These are phyloP conservation scores for Athelia sp. DNA, from an alignment of 1,284 basidiomycete species.

Conservation along the genomic window DNA sequence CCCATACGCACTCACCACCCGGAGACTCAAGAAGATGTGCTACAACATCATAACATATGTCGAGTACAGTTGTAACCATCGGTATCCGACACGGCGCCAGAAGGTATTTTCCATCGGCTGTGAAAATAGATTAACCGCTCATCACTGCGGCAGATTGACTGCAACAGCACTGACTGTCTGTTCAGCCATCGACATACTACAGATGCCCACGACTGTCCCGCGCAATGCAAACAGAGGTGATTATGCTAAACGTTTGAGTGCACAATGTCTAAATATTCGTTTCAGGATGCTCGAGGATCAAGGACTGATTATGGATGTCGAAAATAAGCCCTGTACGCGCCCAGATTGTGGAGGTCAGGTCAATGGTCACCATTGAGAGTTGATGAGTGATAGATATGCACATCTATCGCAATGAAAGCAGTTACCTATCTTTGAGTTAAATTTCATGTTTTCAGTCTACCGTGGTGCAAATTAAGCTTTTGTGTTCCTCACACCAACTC, in stretches of 20 bases:
- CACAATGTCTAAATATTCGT: background rate
- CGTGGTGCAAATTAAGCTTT: too few species aligned
- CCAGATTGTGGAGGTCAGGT: conserved; percentile 16
- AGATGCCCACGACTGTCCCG: conserved; percentile 30
- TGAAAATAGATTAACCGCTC: background rate
- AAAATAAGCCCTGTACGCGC: background rate
- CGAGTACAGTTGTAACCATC: conserved; percentile 32
- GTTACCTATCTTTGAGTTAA: too few species aligned
- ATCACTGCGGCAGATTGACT: conserved; percentile 35
- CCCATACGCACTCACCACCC: background rate
- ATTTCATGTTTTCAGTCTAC: too few species aligned
- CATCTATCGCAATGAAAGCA: too few species aligned
- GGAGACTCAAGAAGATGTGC: conserved; percentile 30
- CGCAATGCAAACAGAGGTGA: conserved; percentile 33
- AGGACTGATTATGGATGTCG: conserved; percentile 18
- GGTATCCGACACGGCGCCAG: conserved; percentile 25
- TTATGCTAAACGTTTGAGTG: background rate
- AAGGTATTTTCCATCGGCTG: conserved; percentile 23
- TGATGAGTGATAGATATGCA: too few species aligned
- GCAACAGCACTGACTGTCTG: conserved; percentile 30
- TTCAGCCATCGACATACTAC: conserved; percentile 31
- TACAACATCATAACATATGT: conserved; percentile 30
- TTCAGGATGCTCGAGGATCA: conserved; percentile 24
- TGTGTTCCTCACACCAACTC: too few species aligned
- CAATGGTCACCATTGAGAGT: too few species aligned